Conservation (phyloP, 345 rosid species). For the Citropsis articulata region DNA sequence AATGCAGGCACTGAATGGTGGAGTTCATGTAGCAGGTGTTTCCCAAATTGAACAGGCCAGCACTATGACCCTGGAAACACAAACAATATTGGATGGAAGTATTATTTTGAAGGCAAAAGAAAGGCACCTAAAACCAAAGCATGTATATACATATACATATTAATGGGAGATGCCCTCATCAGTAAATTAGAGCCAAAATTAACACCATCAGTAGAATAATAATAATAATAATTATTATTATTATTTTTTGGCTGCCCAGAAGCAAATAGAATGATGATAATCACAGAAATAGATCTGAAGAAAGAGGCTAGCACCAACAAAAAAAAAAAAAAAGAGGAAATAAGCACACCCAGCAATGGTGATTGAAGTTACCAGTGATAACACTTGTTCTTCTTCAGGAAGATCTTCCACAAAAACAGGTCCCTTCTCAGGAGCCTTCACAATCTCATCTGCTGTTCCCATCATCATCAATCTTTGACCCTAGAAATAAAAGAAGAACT, state of each 20-base stretch:
- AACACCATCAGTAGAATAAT: too few species aligned
- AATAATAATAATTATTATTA: too few species aligned
- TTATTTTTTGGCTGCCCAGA: too few species aligned
- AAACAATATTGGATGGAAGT: slow-evolving; percentile 1
- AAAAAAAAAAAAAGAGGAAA: neutral
- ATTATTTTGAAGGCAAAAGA: neutral
- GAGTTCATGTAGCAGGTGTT: slow-evolving; percentile 99
- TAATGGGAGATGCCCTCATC: neutral
- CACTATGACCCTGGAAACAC: slow-evolving; percentile 84
- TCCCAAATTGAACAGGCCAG: slow-evolving; percentile 87
- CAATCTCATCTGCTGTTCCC: slow-evolving; percentile 97
- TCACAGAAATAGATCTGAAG: neutral
- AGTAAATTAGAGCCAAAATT: neutral
- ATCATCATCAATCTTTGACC: slow-evolving; percentile 99
- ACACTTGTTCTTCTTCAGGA: slow-evolving; percentile 91
- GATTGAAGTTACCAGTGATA: slow-evolving; percentile 47
- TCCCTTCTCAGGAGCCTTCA: slow-evolving; percentile 94
- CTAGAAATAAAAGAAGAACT: slow-evolving; percentile 30
- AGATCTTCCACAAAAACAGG: slow-evolving; percentile 94
- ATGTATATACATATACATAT: too few species aligned
- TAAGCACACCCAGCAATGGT: neutral
- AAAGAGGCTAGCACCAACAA: neutral
- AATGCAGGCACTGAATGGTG: slow-evolving; percentile 89
- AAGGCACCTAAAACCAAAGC: neutral
- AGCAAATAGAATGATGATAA: too few species aligned